phyloP scores from a whole-genome alignment of 805 yeast genomes.

The Sungouiozyma ichnusensis region DNA sequence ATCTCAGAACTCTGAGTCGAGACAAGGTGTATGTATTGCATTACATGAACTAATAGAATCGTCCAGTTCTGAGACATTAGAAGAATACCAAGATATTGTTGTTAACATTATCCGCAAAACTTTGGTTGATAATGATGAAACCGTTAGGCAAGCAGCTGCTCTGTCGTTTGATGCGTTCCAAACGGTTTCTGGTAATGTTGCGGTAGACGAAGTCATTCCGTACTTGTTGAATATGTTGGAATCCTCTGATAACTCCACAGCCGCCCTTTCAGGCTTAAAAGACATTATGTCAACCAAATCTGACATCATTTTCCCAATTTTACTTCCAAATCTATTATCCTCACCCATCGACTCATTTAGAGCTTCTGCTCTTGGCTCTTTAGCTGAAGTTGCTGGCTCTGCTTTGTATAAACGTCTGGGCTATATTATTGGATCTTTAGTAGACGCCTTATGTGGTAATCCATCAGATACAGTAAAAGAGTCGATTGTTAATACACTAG shows the following conservation, averaged over 20 bases:
- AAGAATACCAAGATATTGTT: conserved; percentile 54
- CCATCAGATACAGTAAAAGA: conserved; percentile 31
- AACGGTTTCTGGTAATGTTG: conserved; percentile 68
- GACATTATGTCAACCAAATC: conserved; percentile 88
- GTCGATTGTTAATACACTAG: conserved; percentile 47
- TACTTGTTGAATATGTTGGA: conserved; percentile 63
- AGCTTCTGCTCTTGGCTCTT: conserved; percentile 77
- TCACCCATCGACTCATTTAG: conserved; percentile 77
- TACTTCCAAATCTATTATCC: conserved; percentile 72
- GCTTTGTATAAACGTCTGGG: conserved; percentile 67
- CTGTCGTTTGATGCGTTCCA: conserved; percentile 82
- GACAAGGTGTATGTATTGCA: conserved; percentile 95
- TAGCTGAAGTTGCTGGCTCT: conserved; percentile 83
- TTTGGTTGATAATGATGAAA: conserved; percentile 58
- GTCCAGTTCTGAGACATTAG: conserved; percentile 49
- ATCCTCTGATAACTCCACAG: conserved; percentile 45
- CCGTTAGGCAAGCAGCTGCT: conserved; percentile 87
- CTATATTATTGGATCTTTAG: conserved; percentile 61
- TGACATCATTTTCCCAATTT: conserved; percentile 85
- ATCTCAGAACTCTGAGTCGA: conserved; percentile 66
- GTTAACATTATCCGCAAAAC: conserved; percentile 70
- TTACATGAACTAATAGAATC: conserved; percentile 75
- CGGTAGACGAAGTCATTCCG: conserved; percentile 84
- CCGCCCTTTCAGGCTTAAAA: conserved; percentile 77
- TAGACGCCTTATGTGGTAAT: conserved; percentile 40